A percentile compares a stretch with the other conserved stretches of the same genome.
phyloP scores from a whole-genome alignment of 176 grass and related monocot species.

The Zoysia japonica region DNA sequence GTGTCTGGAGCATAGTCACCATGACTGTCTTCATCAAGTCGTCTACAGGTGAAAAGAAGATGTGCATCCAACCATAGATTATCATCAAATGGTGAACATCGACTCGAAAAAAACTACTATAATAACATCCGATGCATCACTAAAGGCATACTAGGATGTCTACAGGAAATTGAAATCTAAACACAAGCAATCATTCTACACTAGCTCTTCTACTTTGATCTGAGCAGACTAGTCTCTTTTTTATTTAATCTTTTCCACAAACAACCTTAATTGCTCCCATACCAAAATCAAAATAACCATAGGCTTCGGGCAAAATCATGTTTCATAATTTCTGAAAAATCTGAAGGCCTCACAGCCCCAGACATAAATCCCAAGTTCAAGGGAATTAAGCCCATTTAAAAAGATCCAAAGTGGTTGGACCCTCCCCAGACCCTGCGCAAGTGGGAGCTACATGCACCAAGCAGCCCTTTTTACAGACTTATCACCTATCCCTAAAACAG shows the following conservation, averaged over 20 bases:
- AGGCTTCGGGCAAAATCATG: background rate
- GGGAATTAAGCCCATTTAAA: background rate
- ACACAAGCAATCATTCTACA: background rate
- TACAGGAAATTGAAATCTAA: background rate
- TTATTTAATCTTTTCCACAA: conserved; percentile 3
- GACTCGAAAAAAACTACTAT: background rate
- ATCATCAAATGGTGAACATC: background rate
- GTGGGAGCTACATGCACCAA: too few species aligned
- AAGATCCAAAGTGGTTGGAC: too few species aligned
- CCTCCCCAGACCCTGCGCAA: too few species aligned
- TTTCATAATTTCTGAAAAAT: background rate
- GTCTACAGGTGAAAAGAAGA: conserved; percentile 25
- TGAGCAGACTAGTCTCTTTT: background rate
- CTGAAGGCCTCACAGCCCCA: background rate
- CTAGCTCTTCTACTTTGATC: background rate
- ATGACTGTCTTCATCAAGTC: conserved; percentile 50
- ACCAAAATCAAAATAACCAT: background rate
- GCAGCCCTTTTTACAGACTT: background rate
- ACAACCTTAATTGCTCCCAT: background rate
- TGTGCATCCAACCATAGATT: background rate
- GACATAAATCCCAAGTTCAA: background rate
- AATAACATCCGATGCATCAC: background rate
- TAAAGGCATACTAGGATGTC: background rate
- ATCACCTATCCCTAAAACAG: background rate
- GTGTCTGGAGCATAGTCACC: conserved; percentile 45